A percentile compares a stretch with the other conserved stretches of the same genome.
phyloP scores from a whole-genome alignment of 768 basidiomycete genomes.

The Rhizopogon roseolus region DNA sequence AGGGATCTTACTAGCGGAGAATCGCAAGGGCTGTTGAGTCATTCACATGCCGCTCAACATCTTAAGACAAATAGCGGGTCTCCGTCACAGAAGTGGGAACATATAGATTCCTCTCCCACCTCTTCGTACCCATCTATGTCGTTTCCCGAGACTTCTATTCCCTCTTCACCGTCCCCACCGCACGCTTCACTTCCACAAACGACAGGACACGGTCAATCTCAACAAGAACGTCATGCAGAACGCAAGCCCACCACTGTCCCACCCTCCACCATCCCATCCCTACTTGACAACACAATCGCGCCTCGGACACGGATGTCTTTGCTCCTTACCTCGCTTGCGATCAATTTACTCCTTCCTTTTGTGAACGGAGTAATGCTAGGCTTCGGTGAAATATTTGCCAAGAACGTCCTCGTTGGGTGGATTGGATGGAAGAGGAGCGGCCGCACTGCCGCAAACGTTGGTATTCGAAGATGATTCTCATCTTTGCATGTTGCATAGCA shows the following conservation, averaged over 20 bases:
- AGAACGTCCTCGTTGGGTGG: conserved; percentile 60
- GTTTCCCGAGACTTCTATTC: conserved; percentile 59
- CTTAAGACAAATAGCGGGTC: conserved; percentile 15
- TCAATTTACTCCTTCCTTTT: conserved; percentile 84
- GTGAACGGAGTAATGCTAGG: conserved; percentile 95
- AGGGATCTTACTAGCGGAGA: conserved; percentile 38
- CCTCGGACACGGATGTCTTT: conserved; percentile 42
- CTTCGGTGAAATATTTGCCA: conserved; percentile 92
- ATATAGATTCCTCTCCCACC: conserved; percentile 53
- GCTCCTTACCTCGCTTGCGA: conserved; percentile 67
- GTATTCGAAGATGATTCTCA: conserved; percentile 15
- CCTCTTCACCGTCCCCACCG: conserved; percentile 37
- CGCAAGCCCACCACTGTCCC: conserved; percentile 20
- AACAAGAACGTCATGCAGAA: conserved; percentile 17
- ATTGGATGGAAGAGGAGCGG: conserved; percentile 38
- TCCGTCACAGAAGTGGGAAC: conserved; percentile 66
- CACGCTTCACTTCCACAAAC: conserved; percentile 15
- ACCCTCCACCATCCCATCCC: conserved; percentile 55
- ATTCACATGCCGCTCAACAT: conserved; percentile 1
- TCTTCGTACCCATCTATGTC: conserved; percentile 79
- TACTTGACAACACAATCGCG: conserved; percentile 67
- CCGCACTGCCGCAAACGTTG: conserved; percentile 18
- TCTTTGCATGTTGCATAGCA: background rate
- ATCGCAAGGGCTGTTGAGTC: conserved; percentile 23
- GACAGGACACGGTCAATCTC: conserved; percentile 7